A percentile compares a stretch with the other conserved stretches of the same genome.
phyloP scores from a whole-genome alignment of 305 asterid species.

The Solanum hybrid region DNA sequence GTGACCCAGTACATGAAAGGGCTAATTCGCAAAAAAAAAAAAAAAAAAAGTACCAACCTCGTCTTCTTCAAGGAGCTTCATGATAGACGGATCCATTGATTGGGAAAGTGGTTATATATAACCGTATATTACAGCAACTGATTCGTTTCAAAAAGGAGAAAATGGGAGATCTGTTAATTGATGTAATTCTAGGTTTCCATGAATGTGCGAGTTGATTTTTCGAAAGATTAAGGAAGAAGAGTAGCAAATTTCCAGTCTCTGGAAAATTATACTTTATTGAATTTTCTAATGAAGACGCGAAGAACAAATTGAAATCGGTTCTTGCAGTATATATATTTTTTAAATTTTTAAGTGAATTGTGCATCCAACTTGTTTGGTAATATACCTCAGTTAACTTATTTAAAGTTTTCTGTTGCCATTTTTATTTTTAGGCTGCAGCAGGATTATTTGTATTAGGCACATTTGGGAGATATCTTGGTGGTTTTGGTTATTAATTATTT shows the following conservation, averaged over 20 bases:
- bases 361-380: too few relatives aligned
- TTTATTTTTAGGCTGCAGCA: too few relatives aligned
- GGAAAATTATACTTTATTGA: not conserved
- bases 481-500: not conserved
- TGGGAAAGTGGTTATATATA: not conserved
- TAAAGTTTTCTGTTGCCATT: too few relatives aligned
- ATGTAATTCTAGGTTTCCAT: not conserved
- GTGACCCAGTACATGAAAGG: not conserved
- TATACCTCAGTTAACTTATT: too few relatives aligned
- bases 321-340: too few relatives aligned
- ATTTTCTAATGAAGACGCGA: not conserved
- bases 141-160: not conserved
- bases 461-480: not conserved
- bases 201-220: not conserved
- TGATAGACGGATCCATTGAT: conserved; percentile 63
- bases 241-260: not conserved
- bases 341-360: not conserved
- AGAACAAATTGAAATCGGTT: not conserved
- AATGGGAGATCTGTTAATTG: not conserved
- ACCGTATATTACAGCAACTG: not conserved
- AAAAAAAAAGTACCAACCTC: conserved; percentile 34
- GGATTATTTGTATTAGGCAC: not conserved
- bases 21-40: not conserved
- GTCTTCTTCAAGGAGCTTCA: conserved; percentile 87
- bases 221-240: not conserved